A percentile compares a stretch with the other conserved stretches of the same genome.
Conservation (phyloP, 306 rosid genomes). For the Quercus agrifolia region DNA sequence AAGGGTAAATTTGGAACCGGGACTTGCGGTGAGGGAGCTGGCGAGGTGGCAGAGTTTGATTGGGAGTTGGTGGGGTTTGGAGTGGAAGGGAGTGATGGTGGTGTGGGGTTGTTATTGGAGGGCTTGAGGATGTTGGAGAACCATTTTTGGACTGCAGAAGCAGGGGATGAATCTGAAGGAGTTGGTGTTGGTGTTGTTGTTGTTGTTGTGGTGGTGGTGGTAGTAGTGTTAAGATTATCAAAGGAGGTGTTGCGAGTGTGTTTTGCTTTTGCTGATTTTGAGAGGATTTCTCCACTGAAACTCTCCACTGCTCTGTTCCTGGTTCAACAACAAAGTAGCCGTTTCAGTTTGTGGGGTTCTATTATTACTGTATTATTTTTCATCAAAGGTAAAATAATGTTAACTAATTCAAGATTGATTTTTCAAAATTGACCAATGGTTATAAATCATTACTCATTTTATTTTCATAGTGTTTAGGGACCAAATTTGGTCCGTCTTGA, state of each 20-base stretch:
- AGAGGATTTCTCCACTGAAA: conserved; percentile 68
- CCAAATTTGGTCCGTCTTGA: too few relatives aligned
- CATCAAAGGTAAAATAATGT: background rate
- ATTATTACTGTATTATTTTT: background rate
- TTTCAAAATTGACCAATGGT: too few relatives aligned
- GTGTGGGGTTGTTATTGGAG: conserved; percentile 4
- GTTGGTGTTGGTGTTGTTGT: background rate
- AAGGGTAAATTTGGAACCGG: conserved; percentile 59
- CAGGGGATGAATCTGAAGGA: conserved; percentile 37
- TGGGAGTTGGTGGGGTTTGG: background rate
- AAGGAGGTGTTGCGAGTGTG: conserved; percentile 60
- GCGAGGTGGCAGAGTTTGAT: conserved; percentile 37
- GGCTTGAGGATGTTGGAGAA: conserved; percentile 59
- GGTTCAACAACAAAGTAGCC: background rate
- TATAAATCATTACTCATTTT: too few relatives aligned
- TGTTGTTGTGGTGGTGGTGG: background rate
- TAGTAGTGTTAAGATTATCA: conserved; percentile 23
- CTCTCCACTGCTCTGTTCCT: conserved; percentile 52
- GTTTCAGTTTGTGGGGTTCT: background rate
- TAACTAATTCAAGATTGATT: too few relatives aligned
- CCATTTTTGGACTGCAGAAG: conserved; percentile 55
- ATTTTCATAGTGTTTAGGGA: too few relatives aligned
- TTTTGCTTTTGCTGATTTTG: conserved; percentile 46
- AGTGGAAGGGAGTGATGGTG: background rate
- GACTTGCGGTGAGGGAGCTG: conserved; percentile 42